Percentiles rank a stretch among this genome's conserved stretches.
Conservation (phyloP, 2,329 filamentous ascomycete genomes). For the Aureobasidium leucospermi region DNA sequence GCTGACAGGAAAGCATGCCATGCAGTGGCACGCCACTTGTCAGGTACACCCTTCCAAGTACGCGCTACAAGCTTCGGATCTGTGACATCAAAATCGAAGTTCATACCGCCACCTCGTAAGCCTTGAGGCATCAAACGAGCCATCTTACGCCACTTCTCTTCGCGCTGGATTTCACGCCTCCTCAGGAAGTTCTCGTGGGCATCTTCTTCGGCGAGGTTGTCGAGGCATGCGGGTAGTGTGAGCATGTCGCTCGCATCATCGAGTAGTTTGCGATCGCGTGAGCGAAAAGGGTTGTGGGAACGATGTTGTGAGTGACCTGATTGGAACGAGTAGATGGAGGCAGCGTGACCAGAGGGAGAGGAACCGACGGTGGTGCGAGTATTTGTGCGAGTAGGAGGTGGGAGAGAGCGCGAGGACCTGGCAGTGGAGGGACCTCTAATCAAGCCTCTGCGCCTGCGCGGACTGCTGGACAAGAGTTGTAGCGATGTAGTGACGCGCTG, state of each 20-base stretch:
- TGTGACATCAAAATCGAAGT: conserved; percentile 71
- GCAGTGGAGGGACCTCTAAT: conserved; percentile 43
- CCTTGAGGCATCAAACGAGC: conserved; percentile 40
- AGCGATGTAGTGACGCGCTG: conserved; percentile 55
- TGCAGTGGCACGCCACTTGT: conserved; percentile 85
- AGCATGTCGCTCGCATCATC: conserved; percentile 60
- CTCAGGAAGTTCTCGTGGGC: conserved; percentile 42
- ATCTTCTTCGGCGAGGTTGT: conserved; percentile 38
- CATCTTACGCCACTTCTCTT: conserved; percentile 64
- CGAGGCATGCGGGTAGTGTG: conserved; percentile 48
- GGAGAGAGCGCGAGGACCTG: conserved; percentile 33
- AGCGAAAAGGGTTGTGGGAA: conserved; percentile 35
- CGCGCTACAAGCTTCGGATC: conserved; percentile 76
- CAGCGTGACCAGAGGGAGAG: conserved; percentile 14
- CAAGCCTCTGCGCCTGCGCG: conserved; percentile 43
- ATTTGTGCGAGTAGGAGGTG: conserved; percentile 20
- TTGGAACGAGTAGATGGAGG: conserved; percentile 32
- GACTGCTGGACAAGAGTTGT: conserved; percentile 48
- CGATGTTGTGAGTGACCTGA: conserved; percentile 26
- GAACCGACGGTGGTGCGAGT: conserved; percentile 27
- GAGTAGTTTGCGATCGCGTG: conserved; percentile 45
- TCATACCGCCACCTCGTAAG: conserved; percentile 51
- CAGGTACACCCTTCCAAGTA: conserved; percentile 97
- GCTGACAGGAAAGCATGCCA: conserved; percentile 89
- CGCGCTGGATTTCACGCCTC: conserved; percentile 53